Evolutionary conservation across 495 filamentous ascomycete genomes (phyloP), one percentile per base, ranked within the genome.

Genomic region (Amorphotheca resinae): DNA sequence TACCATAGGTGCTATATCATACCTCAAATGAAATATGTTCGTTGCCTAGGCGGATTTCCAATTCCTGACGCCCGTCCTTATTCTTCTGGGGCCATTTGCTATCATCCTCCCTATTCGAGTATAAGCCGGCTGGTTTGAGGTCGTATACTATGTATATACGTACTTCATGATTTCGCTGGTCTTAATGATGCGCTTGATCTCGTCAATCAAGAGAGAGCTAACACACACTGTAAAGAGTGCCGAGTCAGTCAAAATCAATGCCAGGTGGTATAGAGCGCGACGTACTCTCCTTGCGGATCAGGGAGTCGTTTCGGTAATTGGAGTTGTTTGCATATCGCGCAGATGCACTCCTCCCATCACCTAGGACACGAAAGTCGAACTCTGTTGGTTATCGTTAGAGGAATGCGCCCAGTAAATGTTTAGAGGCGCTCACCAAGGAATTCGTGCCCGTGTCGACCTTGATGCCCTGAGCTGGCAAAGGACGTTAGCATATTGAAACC

Each of bases 61-160:
- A 71, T 64, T 99, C 93, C 55, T 96, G 93, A 40, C 89, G 77
- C 32, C 93, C 93, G 58, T 99, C 93, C 66, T 95, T 96, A 66
- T 96, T 96, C 73, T 96, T 99, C 62, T 88, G 85, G 1, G 93
- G 93, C 93, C 93, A 99, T 63, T 94, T 95, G n/a, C 77, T 80
- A 56, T 99, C 93, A 57, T 96, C 91, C 75, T 99, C 93, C 72
- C 87, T 94, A 53, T 33, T 7, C 25, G 36, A 26, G 9, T 26
- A 33, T 44, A 5, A 41, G 49, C 26, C 21, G 17, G 9, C 2
- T 16, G 20, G 22, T 20, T 22, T 20, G 12, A 35, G 8, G 20
- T 14, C 30, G 39, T 50, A 17, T 14, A 25, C 9, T 17, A 25
- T 2, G 4, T 9, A 14, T 35, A 16, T 20, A 34, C 65, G 9